Base-by-base conservation (phyloP, 2,329 filamentous ascomycete species). In the Neocatenulostroma microsporum region DNA sequence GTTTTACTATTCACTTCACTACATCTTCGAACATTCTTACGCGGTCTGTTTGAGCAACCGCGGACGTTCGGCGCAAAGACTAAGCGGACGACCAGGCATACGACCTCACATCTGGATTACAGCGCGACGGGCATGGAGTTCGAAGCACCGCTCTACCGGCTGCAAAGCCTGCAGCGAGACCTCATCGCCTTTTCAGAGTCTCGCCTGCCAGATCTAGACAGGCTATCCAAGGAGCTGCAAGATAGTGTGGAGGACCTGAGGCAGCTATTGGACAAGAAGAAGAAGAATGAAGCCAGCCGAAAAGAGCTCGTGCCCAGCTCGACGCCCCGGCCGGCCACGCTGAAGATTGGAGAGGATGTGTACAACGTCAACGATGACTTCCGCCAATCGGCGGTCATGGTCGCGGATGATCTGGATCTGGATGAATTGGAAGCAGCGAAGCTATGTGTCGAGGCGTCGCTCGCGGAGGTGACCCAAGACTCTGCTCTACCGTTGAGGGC, bases 301-400 rank as follows among this genome's bases (percentile, higher is more conserved):
- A 74, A 81, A 54, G 66, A 71, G 10, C 67, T 95, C 23, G 41
- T 76, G 39, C 82, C 84, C 82, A 64, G 54, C 66, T 42, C 42
- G n/a, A 41, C 29, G 15, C 40, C 48, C 6, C 29, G 28, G 15
- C 34, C 46, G 15, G 87, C 84, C 40, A 88, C 84, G 57, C 70
- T 96, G 49, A 76, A 68, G 21, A 64, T 94, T 40, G 74, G 76
- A 49, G 81, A 79, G 44, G 73, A 76, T 21, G 77, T 88, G 53
- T 96, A 86, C 61, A 68, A 73, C 15, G 69, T 98, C 65, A 95
- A 94, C 62, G 74, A 84, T 38, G 80, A 86, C 44, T 96, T 98
- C 62, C 79, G 89, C 55, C 82, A 94, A 60, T 78, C 82, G 49
- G 76, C 80, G 17, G 70, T 94, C 21, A 76, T 85, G 51, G 70